Base-by-base conservation (phyloP, 1,284 basidiomycete species). In the Tilletia walkeri region DNA sequence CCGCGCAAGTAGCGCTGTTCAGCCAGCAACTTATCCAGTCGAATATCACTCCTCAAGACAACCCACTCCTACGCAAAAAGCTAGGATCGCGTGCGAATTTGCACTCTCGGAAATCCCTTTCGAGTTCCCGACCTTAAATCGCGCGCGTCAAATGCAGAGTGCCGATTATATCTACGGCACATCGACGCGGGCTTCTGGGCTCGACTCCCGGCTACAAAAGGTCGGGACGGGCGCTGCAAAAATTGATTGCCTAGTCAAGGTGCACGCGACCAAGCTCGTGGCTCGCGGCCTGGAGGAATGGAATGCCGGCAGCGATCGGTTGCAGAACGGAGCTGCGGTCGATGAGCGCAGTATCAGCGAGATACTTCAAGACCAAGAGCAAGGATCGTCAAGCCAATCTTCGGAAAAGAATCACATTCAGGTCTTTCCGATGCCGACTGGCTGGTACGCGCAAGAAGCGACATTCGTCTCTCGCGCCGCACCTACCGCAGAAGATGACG, bases 161-260 rank as follows among this genome's bases (percentile, higher is more conserved):
- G 78, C 84, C 12, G 75, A 78, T 41, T 87, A 82, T 72, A 80
- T 87, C 1, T 87, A 87, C 70, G 79, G 79, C 20, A 78, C 78
- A 0, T 75, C 75, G 9, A 78, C 79, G 70, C 72, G 73, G 7
- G 74, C 75, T 48, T 76, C 78, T 12, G 74, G 82, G 4, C 86
- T 87, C 69, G 85, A 86, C 66, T 86, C 86, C 20, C 84, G 86
- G 1, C 65, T 80, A 30, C 76, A 45, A 24, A 38, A 63, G 20
- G 59, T 63, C 30, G 59, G 77, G n/a, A 85, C 86, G n/a, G 81
- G 80, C 6, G 86, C 85, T 1, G 86, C 86, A 9, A 86, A 87
- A 75, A 86, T 87, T 47, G 86, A 87, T 72, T 85, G 84, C 65
- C 72, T 87, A 39, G 86, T 85, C 74, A 86, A 86, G 77, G 65